phyloP scores from a whole-genome alignment of 768 basidiomycete genomes.

The Leccinellum rugosiceps region DNA sequence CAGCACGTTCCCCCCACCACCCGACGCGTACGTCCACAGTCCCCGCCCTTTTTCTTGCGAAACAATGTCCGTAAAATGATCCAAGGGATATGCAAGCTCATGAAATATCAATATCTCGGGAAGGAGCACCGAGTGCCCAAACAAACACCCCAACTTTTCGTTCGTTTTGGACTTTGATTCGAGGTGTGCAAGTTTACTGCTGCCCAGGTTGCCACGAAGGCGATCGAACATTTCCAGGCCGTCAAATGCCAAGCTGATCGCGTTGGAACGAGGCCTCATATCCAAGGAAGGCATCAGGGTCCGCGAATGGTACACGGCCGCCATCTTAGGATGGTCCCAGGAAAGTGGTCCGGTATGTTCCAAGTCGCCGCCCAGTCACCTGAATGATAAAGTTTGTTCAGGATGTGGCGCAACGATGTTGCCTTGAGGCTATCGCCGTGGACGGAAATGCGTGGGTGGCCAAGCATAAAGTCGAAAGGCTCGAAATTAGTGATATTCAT shows the following conservation, averaged over 20 bases:
- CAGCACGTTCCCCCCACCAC: too few relatives aligned
- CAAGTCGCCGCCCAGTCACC: neutral
- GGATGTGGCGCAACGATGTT: neutral
- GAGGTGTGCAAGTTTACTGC: too few relatives aligned
- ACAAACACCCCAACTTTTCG: too few relatives aligned
- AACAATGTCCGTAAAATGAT: conserved; percentile 36
- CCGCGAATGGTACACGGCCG: neutral
- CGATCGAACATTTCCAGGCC: neutral
- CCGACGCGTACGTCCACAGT: too few relatives aligned
- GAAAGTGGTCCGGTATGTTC: neutral
- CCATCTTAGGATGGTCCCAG: neutral
- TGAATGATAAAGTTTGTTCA: neutral
- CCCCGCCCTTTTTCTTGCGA: conserved; percentile 11
- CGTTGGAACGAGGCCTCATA: conserved; percentile 50
- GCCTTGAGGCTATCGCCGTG: neutral
- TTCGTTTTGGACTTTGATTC: too few relatives aligned
- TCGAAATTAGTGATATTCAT: neutral
- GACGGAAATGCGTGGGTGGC: neutral
- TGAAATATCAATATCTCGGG: too few relatives aligned
- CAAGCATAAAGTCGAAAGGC: neutral
- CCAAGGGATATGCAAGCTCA: conserved; percentile 32
- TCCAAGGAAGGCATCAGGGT: neutral
- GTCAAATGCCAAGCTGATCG: conserved; percentile 67
- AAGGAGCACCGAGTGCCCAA: too few relatives aligned
- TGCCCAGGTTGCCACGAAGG: neutral